Evolutionary conservation across 805 yeast genomes (phyloP).

Genomic region (Starmera pachycereana): DNA sequence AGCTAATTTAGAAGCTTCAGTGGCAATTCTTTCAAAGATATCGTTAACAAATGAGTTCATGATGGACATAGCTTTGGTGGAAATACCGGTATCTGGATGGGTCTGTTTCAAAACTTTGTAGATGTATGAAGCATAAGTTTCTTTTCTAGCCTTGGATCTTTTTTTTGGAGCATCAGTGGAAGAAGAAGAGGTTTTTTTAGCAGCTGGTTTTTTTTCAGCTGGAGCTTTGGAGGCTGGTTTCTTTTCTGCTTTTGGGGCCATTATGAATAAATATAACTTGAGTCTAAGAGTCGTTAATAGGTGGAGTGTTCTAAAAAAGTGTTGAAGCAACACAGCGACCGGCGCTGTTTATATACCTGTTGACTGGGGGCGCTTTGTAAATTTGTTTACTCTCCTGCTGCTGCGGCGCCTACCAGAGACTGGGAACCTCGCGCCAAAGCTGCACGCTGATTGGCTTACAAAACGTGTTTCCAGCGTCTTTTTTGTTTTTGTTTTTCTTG

Average conservation of each 20-base stretch:
- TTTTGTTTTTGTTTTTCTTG: too few relatives aligned
- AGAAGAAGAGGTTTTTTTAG: slow-evolving; percentile 73
- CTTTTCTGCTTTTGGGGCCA: slow-evolving; percentile 59
- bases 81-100: slow-evolving; percentile 99
- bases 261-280: slow-evolving; percentile 23
- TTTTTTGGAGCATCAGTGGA: slow-evolving; percentile 73
- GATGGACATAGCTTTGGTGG: slow-evolving; percentile 97
- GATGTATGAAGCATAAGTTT: slow-evolving; percentile 95
- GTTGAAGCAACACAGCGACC: slow-evolving; percentile 2
- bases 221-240: slow-evolving; percentile 92
- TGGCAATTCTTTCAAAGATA: slow-evolving; percentile 95
- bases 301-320: neutral
- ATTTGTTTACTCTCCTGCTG: too few relatives aligned
- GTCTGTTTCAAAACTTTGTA: slow-evolving; percentile 98
- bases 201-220: slow-evolving; percentile 92
- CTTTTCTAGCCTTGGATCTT: slow-evolving; percentile 94
- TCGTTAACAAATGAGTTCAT: slow-evolving; percentile 98
- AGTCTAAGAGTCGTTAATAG: neutral
- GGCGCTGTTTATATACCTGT: slow-evolving; percentile 6
- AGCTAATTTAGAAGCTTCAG: slow-evolving; percentile 97
- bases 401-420: too few relatives aligned
- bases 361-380: neutral
- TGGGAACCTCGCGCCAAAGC: too few relatives aligned
- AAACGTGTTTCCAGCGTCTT: too few relatives aligned
- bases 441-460: too few relatives aligned